Base-by-base conservation (phyloP, 2,329 filamentous ascomycete genomes). In the Talaromyces islandicus region DNA sequence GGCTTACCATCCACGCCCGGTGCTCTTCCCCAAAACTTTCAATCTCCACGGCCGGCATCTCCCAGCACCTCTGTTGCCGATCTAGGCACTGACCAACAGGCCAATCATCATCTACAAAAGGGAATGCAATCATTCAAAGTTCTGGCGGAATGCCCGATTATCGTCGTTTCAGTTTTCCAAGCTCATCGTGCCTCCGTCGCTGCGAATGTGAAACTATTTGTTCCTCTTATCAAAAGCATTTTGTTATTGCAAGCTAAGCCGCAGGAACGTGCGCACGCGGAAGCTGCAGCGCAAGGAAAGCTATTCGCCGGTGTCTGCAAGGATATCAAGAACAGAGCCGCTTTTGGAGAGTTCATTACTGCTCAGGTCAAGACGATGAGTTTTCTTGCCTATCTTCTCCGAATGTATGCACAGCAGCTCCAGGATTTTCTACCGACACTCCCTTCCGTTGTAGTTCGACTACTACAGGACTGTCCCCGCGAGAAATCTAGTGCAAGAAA, bases 81-180 rank as follows among this genome's bases (percentile, higher is more conserved):
- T 64, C 83, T 96, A 56, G 91, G 87, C 6, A 84, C 87, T 14
- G 92, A 97, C 67, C 88, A 91, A 68, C 91, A 93, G 70, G 88
- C 92, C 68, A 86, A 85, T 59, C 87, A 92, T 61, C 89, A 91
- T 54, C 77, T 99, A 35, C 80, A 92, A 58, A 96, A 91, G 75
- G 94, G 94, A 30, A 97, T 97, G 91, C 91, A 96, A 72, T 99
- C 94, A 0, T 99, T 99, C 83, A 99, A 97, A 75, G 93, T 99
- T 25, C 84, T 99, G 4, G 92, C 93, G 1, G 94, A 99, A 74
- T 99, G 94, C 68, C 94, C 94, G 0, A 99, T 99, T 57, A 97
- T 99, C 46, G 94, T 99, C 3, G 94, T 99, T 0, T 97, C 93
- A 4, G 91, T 99, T 65, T 97, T 99, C 73, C 94, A 99, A 76